Evolutionary conservation across 2,329 filamentous ascomycete species (phyloP), one percentile per base, ranked within the genome.

Genomic region (Lojkania enalia): DNA sequence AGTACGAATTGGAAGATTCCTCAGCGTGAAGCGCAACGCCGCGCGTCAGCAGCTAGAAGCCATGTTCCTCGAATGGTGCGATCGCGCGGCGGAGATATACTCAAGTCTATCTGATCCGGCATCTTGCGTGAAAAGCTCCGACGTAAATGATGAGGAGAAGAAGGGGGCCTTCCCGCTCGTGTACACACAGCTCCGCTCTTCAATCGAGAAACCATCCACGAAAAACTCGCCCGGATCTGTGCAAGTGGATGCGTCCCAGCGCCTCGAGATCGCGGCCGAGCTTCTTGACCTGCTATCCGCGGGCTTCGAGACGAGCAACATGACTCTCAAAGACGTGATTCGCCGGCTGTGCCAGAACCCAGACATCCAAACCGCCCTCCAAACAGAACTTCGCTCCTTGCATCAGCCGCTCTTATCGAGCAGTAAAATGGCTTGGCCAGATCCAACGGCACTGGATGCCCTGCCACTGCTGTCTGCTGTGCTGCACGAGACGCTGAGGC

Each of bases 281-380:
- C 74, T 89, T 49, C 78, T 90, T 32, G 88, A 92, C 57, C 87
- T 92, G 51, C 75, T 90, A 2, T 80, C 87, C 2, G 88, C 88
- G 0, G 88, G 88, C 0, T 87, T 90, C 53, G 88, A 95, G 62
- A 92, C 88, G 0, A 85, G 84, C 3, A 85, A 83, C 2, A 84
- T 90, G 25, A 82, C 81, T 0, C 71, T 88, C 16, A 82, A 80
- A 1, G 88, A 85, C 58, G 64, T 84, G 1, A 70, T 80, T n/a
- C 84, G 83, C 73, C 75, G 85, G 38, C 71, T 64, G 54, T 79
- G 45, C 55, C 53, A 37, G 4, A 60, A 64, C 31, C 42, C 57
- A 49, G 27, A 54, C 5, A 52, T 66, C 23, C 63, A 73, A 57
- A 31, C 29, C 0, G 55, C 54, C 50, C 70, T 88, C 1, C 63